These are phyloP conservation scores for Vicia villosa DNA, from an alignment of 306 rosid genomes.

Conservation along the genomic window DNA sequence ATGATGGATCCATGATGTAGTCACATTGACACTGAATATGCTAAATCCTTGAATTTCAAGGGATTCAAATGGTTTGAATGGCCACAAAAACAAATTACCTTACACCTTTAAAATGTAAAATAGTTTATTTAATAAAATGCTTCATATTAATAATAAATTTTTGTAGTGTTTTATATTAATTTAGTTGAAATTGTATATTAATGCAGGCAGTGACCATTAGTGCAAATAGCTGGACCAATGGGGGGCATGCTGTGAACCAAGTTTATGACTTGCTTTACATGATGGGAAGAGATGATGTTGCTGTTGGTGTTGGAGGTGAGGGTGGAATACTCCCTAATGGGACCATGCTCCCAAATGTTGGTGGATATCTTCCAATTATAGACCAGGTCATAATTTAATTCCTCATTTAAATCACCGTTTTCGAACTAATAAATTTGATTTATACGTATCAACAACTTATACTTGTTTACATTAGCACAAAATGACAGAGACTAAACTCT, in stretches of 20 bases:
- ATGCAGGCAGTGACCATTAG: conserved; percentile 67
- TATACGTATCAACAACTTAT: too few species aligned
- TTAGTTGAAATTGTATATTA: background rate
- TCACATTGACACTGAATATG: too few species aligned
- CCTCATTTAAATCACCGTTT: background rate
- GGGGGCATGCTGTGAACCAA: conserved; percentile 88
- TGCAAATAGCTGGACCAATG: conserved; percentile 71
- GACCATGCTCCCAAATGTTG: conserved; percentile 72
- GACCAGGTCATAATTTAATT: conserved; percentile 53
- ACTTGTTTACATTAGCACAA: too few species aligned
- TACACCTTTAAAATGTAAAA: too few species aligned
- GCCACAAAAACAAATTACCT: too few species aligned
- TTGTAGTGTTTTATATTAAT: background rate
- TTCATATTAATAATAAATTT: too few species aligned
- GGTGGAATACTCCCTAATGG: conserved; percentile 74
- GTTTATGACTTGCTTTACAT: conserved; percentile 80
- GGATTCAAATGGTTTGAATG: background rate
- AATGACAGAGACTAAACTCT: too few species aligned
- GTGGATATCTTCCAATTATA: conserved; percentile 85
- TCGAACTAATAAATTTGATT: too few species aligned
- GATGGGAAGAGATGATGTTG: conserved; percentile 86
- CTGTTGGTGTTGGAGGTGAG: conserved; percentile 90
- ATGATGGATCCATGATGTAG: too few species aligned
- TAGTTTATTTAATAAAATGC: too few species aligned
- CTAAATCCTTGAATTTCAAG: background rate